A percentile compares a stretch with the other conserved stretches of the same genome.
phyloP scores from a whole-genome alignment of 2,329 filamentous ascomycete species.

The Chrysoporthe puriensis region DNA sequence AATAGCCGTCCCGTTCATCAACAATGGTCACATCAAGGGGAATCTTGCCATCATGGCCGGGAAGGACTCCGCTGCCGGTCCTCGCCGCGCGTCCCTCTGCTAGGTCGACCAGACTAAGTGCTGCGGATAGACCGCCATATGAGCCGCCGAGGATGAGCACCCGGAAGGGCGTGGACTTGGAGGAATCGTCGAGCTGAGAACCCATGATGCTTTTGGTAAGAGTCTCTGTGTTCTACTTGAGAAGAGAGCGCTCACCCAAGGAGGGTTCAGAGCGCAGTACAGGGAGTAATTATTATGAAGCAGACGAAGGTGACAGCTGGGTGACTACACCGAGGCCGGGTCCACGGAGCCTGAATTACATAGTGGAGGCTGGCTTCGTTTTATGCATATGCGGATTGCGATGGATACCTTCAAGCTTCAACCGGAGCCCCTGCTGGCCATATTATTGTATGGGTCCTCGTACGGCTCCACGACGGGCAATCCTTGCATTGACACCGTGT shows the following conservation, averaged over 20 bases:
- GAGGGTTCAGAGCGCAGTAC: background rate
- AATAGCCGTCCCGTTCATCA: constrained; percentile 83
- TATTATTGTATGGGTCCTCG: background rate
- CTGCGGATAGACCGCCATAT: constrained; percentile 71
- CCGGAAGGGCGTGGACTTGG: constrained; percentile 44
- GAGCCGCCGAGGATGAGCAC: constrained; percentile 73
- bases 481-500: constrained; percentile 7
- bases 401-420: background rate
- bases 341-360: background rate
- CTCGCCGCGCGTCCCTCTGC: constrained; percentile 60
- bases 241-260: background rate
- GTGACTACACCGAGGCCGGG: background rate
- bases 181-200: constrained; percentile 18
- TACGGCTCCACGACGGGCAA: background rate
- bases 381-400: constrained; percentile 13
- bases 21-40: constrained; percentile 73
- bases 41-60: constrained; percentile 41
- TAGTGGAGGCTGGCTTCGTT: constrained; percentile 2
- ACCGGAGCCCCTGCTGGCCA: background rate
- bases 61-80: constrained; percentile 36
- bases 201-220: constrained; percentile 13
- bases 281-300: background rate
- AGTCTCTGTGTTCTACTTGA: background rate
- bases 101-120: constrained; percentile 69
- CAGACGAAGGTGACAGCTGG: background rate